Percentiles rank a stretch among this genome's conserved stretches.
These are phyloP conservation scores for Ogataea methanolica DNA, from an alignment of 805 yeast genomes.

Conservation along the genomic window DNA sequence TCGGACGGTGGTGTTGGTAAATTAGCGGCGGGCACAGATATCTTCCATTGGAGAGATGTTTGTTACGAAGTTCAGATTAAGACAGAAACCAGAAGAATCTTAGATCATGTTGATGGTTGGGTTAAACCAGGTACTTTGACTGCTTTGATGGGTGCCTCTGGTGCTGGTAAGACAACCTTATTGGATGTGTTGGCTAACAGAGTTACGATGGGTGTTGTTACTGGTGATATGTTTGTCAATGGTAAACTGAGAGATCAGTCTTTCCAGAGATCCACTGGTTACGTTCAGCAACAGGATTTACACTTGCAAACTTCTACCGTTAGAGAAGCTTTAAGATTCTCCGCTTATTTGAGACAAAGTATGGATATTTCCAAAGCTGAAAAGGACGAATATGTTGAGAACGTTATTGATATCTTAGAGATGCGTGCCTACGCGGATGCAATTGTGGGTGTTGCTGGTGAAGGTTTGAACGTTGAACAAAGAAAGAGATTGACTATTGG, in stretches of 20 bases:
- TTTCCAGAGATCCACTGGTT: constrained; percentile 51
- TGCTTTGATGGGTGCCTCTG: constrained; percentile 64
- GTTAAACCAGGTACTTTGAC: constrained; percentile 80
- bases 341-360: constrained; percentile 42
- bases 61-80: constrained; percentile 66
- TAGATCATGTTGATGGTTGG: constrained; percentile 72
- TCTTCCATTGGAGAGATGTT: constrained; percentile 76
- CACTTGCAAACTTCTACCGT: constrained; percentile 45
- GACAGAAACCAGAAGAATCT: constrained; percentile 53
- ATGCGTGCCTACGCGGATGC: constrained; percentile 53
- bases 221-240: constrained; percentile 52
- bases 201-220: constrained; percentile 45
- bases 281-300: constrained; percentile 53
- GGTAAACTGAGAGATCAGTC: constrained; percentile 41
- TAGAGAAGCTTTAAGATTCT: constrained; percentile 44
- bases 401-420: constrained; percentile 40
- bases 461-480: constrained; percentile 49
- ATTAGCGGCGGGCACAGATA: constrained; percentile 37
- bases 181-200: constrained; percentile 50
- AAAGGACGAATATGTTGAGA: constrained; percentile 45
- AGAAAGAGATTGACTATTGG: constrained; percentile 34
- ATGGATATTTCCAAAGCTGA: constrained; percentile 34
- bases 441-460: constrained; percentile 40
- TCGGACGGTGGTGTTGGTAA: constrained; percentile 26
- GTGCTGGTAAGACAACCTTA: constrained; percentile 58